These are phyloP conservation scores for Monosporascus cannonballus DNA, from an alignment of 2,329 filamentous ascomycete genomes.

Conservation along the genomic window DNA sequence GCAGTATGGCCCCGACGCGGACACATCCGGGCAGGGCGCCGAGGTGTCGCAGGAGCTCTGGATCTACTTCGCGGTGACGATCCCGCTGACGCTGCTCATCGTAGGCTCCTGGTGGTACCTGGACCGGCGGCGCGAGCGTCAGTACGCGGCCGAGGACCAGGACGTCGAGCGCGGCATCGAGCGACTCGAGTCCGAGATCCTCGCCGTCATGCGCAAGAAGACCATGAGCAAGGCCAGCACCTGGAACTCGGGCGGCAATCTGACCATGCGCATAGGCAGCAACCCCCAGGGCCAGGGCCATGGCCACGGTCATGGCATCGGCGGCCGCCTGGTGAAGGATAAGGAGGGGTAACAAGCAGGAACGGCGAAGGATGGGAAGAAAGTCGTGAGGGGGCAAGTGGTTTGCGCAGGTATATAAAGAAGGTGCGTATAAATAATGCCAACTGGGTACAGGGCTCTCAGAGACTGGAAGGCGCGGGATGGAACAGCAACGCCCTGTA, in stretches of 20 bases:
- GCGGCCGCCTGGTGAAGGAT: no score
- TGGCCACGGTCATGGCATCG: no score
- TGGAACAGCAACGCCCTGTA: no score
- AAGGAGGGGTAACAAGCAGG: no score
- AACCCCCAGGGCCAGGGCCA: background rate
- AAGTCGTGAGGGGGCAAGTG: no score
- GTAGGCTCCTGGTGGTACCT: constrained; percentile 50
- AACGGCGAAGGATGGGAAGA: no score
- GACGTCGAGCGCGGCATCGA: constrained; percentile 50
- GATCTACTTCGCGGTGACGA: constrained; percentile 57
- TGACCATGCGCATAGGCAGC: background rate
- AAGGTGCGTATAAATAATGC: no score
- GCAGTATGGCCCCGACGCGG: constrained; percentile 4
- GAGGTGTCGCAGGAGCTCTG: constrained; percentile 48
- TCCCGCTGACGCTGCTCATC: constrained; percentile 51
- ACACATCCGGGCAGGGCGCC: constrained; percentile 26
- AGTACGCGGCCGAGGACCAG: constrained; percentile 42
- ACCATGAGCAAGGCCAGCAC: constrained; percentile 52
- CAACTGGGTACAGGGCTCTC: no score
- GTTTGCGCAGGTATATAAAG: no score
- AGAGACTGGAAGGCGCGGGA: no score
- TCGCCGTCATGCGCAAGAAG: constrained; percentile 48
- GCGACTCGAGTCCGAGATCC: constrained; percentile 51
- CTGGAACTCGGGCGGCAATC: constrained; percentile 34
- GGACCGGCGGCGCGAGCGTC: constrained; percentile 43